Base-by-base conservation (phyloP, 768 basidiomycete species). In the Amanita exitialis region DNA sequence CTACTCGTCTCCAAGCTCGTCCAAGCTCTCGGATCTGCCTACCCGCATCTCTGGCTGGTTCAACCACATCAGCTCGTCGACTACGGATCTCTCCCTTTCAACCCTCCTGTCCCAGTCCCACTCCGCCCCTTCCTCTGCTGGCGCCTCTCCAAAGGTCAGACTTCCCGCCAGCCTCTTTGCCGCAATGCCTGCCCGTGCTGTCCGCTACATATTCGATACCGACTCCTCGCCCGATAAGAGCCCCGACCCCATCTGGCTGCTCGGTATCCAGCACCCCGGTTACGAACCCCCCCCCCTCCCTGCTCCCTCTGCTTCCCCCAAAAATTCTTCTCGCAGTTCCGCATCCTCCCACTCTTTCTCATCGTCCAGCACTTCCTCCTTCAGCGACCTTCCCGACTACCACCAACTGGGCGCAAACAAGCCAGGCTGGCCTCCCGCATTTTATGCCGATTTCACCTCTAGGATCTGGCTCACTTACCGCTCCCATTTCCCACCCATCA, bases 381-480 rank as follows among this genome's bases (percentile, higher is more conserved):
- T 54, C 47, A 35, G 42, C 34, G 46, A 49, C 41, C 42, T 32
- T 6, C 38, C 49, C 4, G 49, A 42, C n/a, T 15, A 30, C 5
- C 49, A 42, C 9, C 39, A 37, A 20, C 10, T 42, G n/a, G 58
- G 55, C 27, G 44, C 47, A 37, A 43, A 44, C 43, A 61, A 77
- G 53, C 76, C 79, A 0, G 64, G 78, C 59, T 91, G 90, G 90
- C 88, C 89, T 0, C 77, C 82, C 6, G 75, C 77, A 32, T 96
- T 96, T 63, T 92, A 93, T 60, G 73, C 77, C 10, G 94, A 97
- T 67, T 97, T 95, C 64, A 83, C 83, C 0, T 89, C 89, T 0
- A 74, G 86, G 5, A 73, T 96, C 46, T 96, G 91, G 86, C 75
- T 94, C 39, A 95, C 93, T 0, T 98, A 98, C 67, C 87, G 94